Percentiles rank a stretch among this genome's conserved stretches.
phyloP scores from a whole-genome alignment of 1,284 basidiomycete genomes.

The Moniliella sp. region DNA sequence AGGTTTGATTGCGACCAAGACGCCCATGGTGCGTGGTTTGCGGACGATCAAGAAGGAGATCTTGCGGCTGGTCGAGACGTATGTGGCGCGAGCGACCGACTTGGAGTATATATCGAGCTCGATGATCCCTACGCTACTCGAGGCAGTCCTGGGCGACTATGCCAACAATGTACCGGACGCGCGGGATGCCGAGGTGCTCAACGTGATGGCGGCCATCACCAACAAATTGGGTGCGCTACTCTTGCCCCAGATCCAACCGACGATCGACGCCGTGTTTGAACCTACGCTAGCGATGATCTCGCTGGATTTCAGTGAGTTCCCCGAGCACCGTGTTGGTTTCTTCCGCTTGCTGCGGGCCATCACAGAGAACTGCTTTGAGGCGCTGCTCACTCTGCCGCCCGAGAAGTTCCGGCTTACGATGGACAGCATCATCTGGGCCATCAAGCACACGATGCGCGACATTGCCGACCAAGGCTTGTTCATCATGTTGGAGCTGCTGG shows the following conservation, averaged over 20 bases:
- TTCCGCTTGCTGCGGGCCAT: constrained; percentile 84
- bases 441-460: constrained; percentile 98
- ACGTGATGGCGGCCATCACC: constrained; percentile 94
- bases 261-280: constrained; percentile 90
- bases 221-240: constrained; percentile 37
- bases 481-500: constrained; percentile 78
- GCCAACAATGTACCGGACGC: constrained; percentile 78
- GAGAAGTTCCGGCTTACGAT: constrained; percentile 89
- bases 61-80: constrained; percentile 79
- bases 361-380: constrained; percentile 85
- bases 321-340: constrained; percentile 90
- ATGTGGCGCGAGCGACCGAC: constrained; percentile 88
- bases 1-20: constrained; percentile 80
- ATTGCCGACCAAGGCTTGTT: constrained; percentile 68
- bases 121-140: constrained; percentile 82
- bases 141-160: constrained; percentile 92
- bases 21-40: constrained; percentile 78
- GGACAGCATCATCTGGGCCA: constrained; percentile 96
- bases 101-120: constrained; percentile 71
- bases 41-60: constrained; percentile 98
- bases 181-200: constrained; percentile 86
- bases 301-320: constrained; percentile 94
- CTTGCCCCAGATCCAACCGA: constrained; percentile 83
- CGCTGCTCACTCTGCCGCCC: constrained; percentile 70
- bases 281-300: constrained; percentile 97